Evolutionary conservation across 1,284 basidiomycete species (phyloP).

Genomic region (Ceratobasidium sp.): DNA sequence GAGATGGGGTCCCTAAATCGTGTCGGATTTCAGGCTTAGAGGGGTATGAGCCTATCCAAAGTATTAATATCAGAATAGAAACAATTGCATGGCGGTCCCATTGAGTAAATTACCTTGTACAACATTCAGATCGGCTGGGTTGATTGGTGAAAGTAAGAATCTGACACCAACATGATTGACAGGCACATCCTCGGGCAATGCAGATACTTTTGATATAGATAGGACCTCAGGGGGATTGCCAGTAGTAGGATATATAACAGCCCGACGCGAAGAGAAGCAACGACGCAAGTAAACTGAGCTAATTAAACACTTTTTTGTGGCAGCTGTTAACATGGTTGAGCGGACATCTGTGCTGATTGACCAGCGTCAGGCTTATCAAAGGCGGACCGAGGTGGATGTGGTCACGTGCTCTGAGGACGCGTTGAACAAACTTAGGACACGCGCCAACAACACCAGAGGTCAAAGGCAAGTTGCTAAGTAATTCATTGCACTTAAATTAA

Average conservation of each 20-base stretch:
- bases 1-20: constrained; percentile 47
- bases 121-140: constrained; percentile 70
- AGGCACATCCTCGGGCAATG: constrained; percentile 62
- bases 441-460: constrained; percentile 40
- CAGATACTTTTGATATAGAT: constrained; percentile 62
- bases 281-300: not conserved
- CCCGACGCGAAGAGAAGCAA: constrained; percentile 56
- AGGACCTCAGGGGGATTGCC: constrained; percentile 72
- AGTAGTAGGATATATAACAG: constrained; percentile 68
- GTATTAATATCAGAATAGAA: constrained; percentile 58
- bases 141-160: constrained; percentile 80
- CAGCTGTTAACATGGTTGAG: no score
- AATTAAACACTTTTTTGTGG: not conserved
- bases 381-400: no score
- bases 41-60: constrained; percentile 84
- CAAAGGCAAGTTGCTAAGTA: no score
- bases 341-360: no score
- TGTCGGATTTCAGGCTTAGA: constrained; percentile 62
- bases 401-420: constrained; percentile 28
- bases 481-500: constrained; percentile 5
- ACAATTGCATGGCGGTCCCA: constrained; percentile 53
- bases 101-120: constrained; percentile 8
- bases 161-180: constrained; percentile 70
- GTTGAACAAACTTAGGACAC: constrained; percentile 25
- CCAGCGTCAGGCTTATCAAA: no score